phyloP scores from a whole-genome alignment of 108 stramenopile species.

The Nitzschia inconspicua region DNA sequence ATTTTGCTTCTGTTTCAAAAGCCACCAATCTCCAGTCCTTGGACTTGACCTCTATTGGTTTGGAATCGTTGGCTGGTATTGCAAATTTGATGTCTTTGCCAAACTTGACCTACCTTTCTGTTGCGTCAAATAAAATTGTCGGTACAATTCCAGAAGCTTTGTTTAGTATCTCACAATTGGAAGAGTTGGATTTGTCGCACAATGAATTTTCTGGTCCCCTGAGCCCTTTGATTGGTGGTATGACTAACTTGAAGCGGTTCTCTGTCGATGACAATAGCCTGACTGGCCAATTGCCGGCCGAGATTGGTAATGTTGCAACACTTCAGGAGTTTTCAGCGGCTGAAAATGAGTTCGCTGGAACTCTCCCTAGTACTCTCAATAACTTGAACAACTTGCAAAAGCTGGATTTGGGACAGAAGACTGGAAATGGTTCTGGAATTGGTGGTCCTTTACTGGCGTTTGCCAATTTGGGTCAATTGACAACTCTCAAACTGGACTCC shows the following conservation, averaged over 20 bases:
- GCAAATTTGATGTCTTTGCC: conserved; percentile 25
- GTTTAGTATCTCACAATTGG: conserved; percentile 21
- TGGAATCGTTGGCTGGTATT: conserved; percentile 22
- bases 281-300: conserved; percentile 42
- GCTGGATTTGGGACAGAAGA: conserved; percentile 35
- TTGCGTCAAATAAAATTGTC: conserved; percentile 15
- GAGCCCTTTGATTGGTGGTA: conserved; percentile 35
- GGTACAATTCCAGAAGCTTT: conserved; percentile 24
- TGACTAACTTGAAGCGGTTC: conserved; percentile 52
- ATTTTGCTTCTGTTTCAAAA: conserved; percentile 22
- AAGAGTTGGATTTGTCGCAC: conserved; percentile 44
- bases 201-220: conserved; percentile 37
- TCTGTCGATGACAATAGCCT: conserved; percentile 42
- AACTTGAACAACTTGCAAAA: conserved; percentile 21
- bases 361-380: conserved; percentile 36
- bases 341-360: conserved; percentile 54
- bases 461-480: conserved; percentile 28
- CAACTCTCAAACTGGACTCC: conserved; percentile 37
- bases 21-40: conserved; percentile 29
- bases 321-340: conserved; percentile 24
- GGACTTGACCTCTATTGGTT: conserved; percentile 27
- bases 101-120: conserved; percentile 1
- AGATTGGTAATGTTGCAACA: conserved; percentile 33
- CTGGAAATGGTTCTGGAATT: conserved; percentile 19
- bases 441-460: conserved; percentile 21